Evolutionary conservation across 1,284 basidiomycete genomes (phyloP).

Genomic region (Flammula alnicola): DNA sequence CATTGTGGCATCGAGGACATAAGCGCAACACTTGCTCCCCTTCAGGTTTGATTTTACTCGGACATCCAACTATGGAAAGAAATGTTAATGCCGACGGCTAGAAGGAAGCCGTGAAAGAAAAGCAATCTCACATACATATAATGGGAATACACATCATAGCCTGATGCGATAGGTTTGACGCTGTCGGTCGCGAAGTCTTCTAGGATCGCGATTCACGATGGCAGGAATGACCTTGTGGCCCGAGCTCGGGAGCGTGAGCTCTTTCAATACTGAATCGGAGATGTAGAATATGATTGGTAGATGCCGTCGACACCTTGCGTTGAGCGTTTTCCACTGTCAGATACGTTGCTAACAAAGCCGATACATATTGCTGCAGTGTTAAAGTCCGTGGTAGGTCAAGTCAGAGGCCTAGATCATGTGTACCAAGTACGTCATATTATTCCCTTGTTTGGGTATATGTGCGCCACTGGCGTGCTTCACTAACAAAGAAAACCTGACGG

Average conservation of each 20-base stretch:
- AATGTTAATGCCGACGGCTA: slow-evolving; percentile 10
- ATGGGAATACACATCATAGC: slow-evolving; percentile 32
- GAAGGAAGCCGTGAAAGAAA: not conserved
- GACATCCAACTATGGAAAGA: slow-evolving; percentile 43
- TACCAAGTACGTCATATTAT: slow-evolving; percentile 9
- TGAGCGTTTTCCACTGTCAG: slow-evolving; percentile 1
- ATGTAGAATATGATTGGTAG: not conserved
- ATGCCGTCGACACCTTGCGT: not conserved
- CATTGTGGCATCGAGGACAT: slow-evolving; percentile 51
- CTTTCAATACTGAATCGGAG: not conserved
- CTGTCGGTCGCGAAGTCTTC: slow-evolving; percentile 4
- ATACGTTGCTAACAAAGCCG: slow-evolving; percentile 2
- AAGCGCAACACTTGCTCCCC: slow-evolving; percentile 37
- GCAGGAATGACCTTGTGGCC: not conserved
- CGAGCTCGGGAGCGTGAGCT: not conserved
- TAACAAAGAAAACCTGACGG: no score
- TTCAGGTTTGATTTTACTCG: slow-evolving; percentile 45
- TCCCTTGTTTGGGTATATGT: slow-evolving; percentile 13
- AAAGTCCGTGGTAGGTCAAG: no score
- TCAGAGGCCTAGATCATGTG: not conserved
- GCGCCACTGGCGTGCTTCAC: slow-evolving; percentile 13
- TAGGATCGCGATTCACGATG: not conserved
- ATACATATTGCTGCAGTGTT: no score
- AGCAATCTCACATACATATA: slow-evolving; percentile 34
- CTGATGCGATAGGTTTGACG: no score